Evolutionary conservation across 2,329 filamentous ascomycete species (phyloP).

Genomic region (Xylaria multiplex): DNA sequence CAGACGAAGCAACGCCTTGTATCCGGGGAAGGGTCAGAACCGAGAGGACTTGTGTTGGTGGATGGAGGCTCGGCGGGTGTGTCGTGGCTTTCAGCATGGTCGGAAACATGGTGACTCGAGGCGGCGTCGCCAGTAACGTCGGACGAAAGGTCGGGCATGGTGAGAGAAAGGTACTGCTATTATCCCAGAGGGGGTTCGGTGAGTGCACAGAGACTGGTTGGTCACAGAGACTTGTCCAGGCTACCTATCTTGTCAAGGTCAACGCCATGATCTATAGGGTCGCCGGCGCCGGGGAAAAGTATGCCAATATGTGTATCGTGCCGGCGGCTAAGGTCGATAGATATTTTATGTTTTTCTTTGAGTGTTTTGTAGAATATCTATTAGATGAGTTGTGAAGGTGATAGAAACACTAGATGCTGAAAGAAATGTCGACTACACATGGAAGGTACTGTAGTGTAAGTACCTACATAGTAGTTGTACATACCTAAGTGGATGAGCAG

Average conservation of each 20-base stretch:
- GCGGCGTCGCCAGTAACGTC: conserved; percentile 1
- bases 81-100: not conserved
- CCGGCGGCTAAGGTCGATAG: too few relatives aligned
- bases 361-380: too few relatives aligned
- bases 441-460: too few relatives aligned
- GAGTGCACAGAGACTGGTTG: not conserved
- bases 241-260: conserved; percentile 7
- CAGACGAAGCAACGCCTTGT: conserved; percentile 70
- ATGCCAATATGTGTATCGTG: too few relatives aligned
- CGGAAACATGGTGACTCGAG: conserved; percentile 1
- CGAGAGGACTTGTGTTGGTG: not conserved
- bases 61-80: conserved; percentile 4
- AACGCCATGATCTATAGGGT: conserved; percentile 19
- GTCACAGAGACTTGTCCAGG: conserved; percentile 2
- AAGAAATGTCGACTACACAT: too few relatives aligned
- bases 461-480: too few relatives aligned
- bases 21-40: conserved; percentile 38
- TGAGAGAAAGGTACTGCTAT: conserved; percentile 1
- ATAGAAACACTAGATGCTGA: too few relatives aligned
- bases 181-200: not conserved
- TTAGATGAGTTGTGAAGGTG: not conserved
- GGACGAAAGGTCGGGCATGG: conserved; percentile 8
- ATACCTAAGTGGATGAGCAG: too few relatives aligned
- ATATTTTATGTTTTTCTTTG: too few relatives aligned
- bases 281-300: too few relatives aligned